These are phyloP conservation scores for Xylaria sp. DNA, from an alignment of 2,329 filamentous ascomycete genomes.

Conservation along the genomic window DNA sequence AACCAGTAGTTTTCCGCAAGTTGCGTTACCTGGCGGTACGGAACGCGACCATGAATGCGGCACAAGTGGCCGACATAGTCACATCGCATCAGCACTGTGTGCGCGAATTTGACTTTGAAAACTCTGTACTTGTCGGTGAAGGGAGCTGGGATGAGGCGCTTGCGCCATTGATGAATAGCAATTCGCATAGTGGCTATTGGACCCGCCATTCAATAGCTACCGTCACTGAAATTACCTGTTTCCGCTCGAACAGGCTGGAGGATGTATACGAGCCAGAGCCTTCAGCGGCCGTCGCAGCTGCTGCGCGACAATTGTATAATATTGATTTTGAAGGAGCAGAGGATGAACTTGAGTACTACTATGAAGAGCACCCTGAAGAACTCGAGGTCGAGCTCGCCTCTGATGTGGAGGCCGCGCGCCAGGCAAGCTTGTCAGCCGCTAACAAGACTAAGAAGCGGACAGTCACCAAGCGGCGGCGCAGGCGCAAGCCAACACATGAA, in stretches of 20 bases:
- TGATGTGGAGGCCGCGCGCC: conserved; percentile 42
- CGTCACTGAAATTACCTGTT: conserved; percentile 39
- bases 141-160: conserved; percentile 85
- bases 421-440: conserved; percentile 40
- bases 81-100: conserved; percentile 69
- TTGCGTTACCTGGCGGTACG: conserved; percentile 72
- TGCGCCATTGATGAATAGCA: conserved; percentile 66
- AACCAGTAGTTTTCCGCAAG: conserved; percentile 68
- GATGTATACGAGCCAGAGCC: conserved; percentile 46
- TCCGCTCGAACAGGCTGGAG: conserved; percentile 27
- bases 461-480: conserved; percentile 45
- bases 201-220: conserved; percentile 48
- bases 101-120: conserved; percentile 80
- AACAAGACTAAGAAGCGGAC: conserved; percentile 45
- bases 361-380: conserved; percentile 36
- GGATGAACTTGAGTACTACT: conserved; percentile 45
- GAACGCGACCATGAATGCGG: conserved; percentile 73
- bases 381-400: conserved; percentile 41
- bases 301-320: conserved; percentile 55
- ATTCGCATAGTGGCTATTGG: conserved; percentile 51
- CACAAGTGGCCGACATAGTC: conserved; percentile 74
- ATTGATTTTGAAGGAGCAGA: conserved; percentile 42
- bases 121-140: conserved; percentile 68
- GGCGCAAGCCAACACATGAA: conserved; percentile 37
- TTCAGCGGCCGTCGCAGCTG: conserved; percentile 62